phyloP scores from a whole-genome alignment of 176 grass and related monocot species.

The Aegilops bicornis region DNA sequence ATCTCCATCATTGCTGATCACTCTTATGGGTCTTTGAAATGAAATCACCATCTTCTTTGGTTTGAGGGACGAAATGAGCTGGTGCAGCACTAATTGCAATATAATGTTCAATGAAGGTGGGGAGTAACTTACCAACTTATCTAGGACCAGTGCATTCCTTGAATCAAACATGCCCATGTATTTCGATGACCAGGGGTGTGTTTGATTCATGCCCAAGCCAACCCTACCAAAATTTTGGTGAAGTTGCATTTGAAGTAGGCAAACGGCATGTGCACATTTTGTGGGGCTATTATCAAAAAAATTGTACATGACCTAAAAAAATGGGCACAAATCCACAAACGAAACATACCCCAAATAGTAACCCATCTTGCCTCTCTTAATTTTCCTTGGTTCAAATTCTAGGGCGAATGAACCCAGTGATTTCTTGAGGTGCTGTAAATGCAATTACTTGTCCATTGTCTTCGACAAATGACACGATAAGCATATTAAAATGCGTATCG shows the following conservation, averaged over 20 bases:
- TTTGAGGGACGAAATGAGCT: background rate
- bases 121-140: background rate
- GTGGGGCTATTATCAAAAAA: background rate
- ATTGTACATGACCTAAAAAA: background rate
- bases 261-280: background rate
- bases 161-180: background rate
- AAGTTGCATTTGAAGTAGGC: background rate
- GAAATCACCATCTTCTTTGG: background rate
- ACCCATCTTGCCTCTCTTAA: background rate
- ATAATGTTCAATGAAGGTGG: background rate
- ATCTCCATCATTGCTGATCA: background rate
- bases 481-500: background rate
- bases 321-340: background rate
- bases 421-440: too few species aligned
- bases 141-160: background rate
- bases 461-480: background rate
- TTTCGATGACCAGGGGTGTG: background rate
- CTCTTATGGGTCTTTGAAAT: background rate
- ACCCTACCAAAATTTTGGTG: background rate
- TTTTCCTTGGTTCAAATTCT: background rate
- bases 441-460: background rate
- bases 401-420: background rate
- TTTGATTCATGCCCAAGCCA: background rate
- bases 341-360: background rate
- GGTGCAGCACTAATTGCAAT: background rate